These are phyloP conservation scores for Neurospora sublineolata DNA, from an alignment of 495 filamentous ascomycete genomes.

Conservation along the genomic window DNA sequence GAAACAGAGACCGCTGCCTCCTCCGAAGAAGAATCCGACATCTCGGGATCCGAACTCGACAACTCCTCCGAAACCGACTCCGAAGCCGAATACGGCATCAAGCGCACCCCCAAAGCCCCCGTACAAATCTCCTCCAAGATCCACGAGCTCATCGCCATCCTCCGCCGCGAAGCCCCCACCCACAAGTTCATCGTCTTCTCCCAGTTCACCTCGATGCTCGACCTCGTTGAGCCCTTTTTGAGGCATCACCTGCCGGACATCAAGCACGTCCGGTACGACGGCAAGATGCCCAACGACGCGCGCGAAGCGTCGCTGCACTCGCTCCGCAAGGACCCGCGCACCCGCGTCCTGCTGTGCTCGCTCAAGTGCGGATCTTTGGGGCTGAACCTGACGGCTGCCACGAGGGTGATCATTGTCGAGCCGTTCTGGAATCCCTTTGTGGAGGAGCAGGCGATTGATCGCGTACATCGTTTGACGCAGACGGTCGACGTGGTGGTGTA, in stretches of 20 bases:
- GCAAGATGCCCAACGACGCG: conserved; percentile 85
- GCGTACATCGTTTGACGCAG: conserved; percentile 92
- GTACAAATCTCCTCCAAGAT: conserved; percentile 80
- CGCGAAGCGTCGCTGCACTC: conserved; percentile 69
- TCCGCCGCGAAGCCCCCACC: conserved; percentile 58
- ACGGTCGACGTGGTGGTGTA: conserved; percentile 89
- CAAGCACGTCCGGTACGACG: conserved; percentile 81
- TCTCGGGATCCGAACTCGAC: conserved; percentile 28
- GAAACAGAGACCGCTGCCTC: conserved; percentile 12
- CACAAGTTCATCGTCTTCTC: conserved; percentile 98
- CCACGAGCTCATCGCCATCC: conserved; percentile 65
- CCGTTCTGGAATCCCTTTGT: conserved; percentile 99
- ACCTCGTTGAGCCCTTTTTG: conserved; percentile 90
- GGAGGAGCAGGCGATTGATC: conserved; percentile 97
- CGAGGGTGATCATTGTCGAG: conserved; percentile 86
- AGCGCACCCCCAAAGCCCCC: conserved; percentile 19
- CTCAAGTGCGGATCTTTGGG: conserved; percentile 88
- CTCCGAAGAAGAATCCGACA: conserved; percentile 13
- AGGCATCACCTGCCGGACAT: conserved; percentile 46
- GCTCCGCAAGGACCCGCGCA: conserved; percentile 58
- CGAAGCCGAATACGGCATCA: conserved; percentile 13
- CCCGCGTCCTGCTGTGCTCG: conserved; percentile 77
- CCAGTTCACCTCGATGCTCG: conserved; percentile 90
- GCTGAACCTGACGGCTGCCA: conserved; percentile 88
- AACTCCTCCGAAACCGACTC: conserved; percentile 36